These are phyloP conservation scores for Exobasidium cylindrosporum DNA, from an alignment of 1,284 basidiomycete species.

Conservation along the genomic window DNA sequence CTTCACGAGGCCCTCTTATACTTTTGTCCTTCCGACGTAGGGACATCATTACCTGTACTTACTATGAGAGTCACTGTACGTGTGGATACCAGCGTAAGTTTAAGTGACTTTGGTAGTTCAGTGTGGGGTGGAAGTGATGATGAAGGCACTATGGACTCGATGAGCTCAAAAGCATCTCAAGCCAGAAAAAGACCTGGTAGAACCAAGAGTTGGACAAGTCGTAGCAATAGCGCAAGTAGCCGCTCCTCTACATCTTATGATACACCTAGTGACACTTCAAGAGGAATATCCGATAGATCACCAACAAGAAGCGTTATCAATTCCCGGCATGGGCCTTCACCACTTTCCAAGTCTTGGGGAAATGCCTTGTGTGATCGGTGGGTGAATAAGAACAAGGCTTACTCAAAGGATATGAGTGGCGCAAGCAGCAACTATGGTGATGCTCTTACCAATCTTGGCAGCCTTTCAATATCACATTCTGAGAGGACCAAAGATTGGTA, in stretches of 20 bases:
- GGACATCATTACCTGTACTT: not conserved
- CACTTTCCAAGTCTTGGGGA: not conserved
- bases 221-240: not conserved
- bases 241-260: not conserved
- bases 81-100: constrained; percentile 1
- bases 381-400: not conserved
- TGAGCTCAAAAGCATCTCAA: not conserved
- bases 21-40: constrained; percentile 5
- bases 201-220: not conserved
- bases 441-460: not conserved
- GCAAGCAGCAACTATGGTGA: not conserved
- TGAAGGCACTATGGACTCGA: not conserved
- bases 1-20: constrained; percentile 12
- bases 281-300: not conserved
- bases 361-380: not conserved
- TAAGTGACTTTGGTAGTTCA: constrained; percentile 15
- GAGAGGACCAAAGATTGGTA: not conserved
- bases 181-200: not conserved
- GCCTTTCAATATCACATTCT: not conserved
- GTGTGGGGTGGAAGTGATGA: constrained; percentile 11
- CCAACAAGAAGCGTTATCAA: not conserved
- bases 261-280: not conserved
- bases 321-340: not conserved
- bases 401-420: not conserved
- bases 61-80: constrained; percentile 14